Conservation (phyloP, 2,329 filamentous ascomycete genomes). For the Diplodia mutila region DNA sequence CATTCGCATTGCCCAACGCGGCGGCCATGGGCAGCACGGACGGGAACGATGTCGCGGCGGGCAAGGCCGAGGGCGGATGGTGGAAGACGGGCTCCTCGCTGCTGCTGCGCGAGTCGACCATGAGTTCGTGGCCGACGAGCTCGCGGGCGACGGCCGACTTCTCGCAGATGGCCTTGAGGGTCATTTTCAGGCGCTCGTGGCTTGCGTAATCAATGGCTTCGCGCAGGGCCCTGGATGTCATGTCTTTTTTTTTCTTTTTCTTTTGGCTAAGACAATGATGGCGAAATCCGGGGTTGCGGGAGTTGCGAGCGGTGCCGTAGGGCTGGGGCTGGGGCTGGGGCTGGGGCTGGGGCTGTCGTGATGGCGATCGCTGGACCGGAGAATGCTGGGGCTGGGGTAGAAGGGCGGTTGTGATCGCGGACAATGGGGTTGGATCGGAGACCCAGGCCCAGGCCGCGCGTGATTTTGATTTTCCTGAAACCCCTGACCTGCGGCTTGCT, state of each 20-base stretch:
- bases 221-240: conserved; percentile 21
- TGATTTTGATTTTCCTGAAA: conserved; percentile 12
- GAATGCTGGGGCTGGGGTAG: neutral
- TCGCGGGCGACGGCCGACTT: conserved; percentile 18
- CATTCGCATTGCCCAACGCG: neutral
- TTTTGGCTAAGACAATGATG: neutral
- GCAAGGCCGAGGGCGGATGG: too few species aligned
- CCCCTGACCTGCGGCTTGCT: conserved; percentile 10
- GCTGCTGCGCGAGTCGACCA: conserved; percentile 23
- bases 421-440: neutral
- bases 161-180: conserved; percentile 26
- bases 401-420: neutral
- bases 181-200: conserved; percentile 12
- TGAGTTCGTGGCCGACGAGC: conserved; percentile 22
- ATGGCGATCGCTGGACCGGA: neutral
- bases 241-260: neutral
- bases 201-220: conserved; percentile 24
- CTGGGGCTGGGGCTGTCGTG: neutral
- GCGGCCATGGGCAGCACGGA: conserved; percentile 9
- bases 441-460: neutral
- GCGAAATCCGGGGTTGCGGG: neutral
- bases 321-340: neutral
- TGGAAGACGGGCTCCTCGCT: conserved; percentile 23
- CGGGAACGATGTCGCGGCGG: neutral
- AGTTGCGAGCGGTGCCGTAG: neutral